Evolutionary conservation across 2,329 filamentous ascomycete genomes (phyloP), one percentile per base, ranked within the genome.

Genomic region (Diaporthe ampelina): DNA sequence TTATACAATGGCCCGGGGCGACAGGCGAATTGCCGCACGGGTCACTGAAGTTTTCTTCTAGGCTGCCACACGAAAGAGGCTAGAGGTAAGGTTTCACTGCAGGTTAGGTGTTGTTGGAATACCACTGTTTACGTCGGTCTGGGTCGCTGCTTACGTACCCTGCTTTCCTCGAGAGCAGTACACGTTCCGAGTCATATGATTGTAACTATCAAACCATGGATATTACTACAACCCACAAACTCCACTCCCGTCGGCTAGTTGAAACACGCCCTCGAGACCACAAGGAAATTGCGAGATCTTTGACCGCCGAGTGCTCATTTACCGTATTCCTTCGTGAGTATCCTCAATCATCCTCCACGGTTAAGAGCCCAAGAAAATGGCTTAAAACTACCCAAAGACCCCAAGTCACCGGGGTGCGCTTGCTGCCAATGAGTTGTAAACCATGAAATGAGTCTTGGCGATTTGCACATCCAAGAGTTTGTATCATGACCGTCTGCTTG

Each of bases 101-200:
- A 21, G 29, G 21, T 21, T 40, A 17, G 63, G 48, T 37, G 63
- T 67, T 68, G 63, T 37, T 68, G 63, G 63, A 17, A 68, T 68
- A 68, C 63, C 63, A 68, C 63, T 40, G 32, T 54, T 40, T 10
- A 68, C 40, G n/a, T 40, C 63, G 48, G 48, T 29, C 48, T 54
- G 63, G 15, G 37, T 68, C 63, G 15, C 48, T 52, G 63, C 48
- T 54, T 29, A 54, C 13, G 6, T 50, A 37, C 24, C n/a, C 7
- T 68, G 63, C 21, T 40, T 54, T 43, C 40, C 32, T 37, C 32
- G 9, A 29, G 45, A 40, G 19, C 63, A 54, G 29, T 21, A 21
- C 45, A 40, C 32, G 17, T 54, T 54, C 63, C 48, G n/a, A 17
- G 24, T 35, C 45, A 68, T 54, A 50, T 54, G 8, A 15, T 52